Conservation (phyloP, 441 rosid species). For the Jatropha podagrica region DNA sequence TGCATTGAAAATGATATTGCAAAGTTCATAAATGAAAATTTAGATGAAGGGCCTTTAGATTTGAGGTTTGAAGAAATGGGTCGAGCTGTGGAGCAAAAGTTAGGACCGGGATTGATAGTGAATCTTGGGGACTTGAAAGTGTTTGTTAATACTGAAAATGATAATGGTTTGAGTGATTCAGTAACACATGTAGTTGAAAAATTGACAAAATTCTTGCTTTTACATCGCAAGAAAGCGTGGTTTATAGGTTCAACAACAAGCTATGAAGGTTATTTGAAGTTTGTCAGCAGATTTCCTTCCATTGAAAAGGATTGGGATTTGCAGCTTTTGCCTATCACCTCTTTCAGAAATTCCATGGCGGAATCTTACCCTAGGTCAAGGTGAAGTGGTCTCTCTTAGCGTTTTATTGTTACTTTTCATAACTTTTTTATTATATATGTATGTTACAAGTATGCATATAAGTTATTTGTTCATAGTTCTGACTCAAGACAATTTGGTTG, state of each 20-base stretch:
- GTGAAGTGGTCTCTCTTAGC: conserved; percentile 27
- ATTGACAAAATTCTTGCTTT: conserved; percentile 47
- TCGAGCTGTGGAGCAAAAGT: conserved; percentile 32
- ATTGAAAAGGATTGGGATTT: conserved; percentile 77
- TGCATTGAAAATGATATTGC: conserved; percentile 40
- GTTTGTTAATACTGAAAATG: conserved; percentile 25
- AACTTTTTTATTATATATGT: background rate
- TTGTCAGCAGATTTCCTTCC: conserved; percentile 49
- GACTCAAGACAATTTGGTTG: background rate
- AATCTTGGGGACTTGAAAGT: conserved; percentile 63
- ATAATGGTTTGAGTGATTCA: conserved; percentile 22
- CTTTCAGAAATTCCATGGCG: conserved; percentile 41
- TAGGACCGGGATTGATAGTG: conserved; percentile 52
- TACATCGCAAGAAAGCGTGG: conserved; percentile 52
- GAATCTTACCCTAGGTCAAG: conserved; percentile 65
- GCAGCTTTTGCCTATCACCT: conserved; percentile 69
- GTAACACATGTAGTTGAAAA: conserved; percentile 40
- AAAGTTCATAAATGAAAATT: conserved; percentile 29
- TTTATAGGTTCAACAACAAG: conserved; percentile 58
- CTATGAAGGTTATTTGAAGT: conserved; percentile 55
- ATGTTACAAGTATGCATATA: background rate
- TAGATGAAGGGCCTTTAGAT: conserved; percentile 32
- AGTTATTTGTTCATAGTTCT: background rate
- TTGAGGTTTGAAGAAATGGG: conserved; percentile 47
- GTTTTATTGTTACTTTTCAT: background rate